Conservation (phyloP, 768 basidiomycete genomes). For the Royoungia palumana region DNA sequence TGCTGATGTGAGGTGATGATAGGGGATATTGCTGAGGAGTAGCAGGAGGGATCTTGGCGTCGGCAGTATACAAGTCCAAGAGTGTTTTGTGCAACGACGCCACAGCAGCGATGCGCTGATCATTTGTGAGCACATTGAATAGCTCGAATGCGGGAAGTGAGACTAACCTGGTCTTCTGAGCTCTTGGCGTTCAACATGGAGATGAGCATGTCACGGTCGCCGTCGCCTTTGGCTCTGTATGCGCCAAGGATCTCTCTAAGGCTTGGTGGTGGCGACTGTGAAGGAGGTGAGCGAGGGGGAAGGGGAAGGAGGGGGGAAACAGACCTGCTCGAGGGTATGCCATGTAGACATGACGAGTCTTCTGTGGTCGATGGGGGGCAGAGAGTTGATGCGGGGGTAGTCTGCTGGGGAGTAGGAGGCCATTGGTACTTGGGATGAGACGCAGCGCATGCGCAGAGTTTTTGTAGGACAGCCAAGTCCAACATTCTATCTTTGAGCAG, state of each 20-base stretch:
- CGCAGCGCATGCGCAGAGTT: constrained; percentile 24
- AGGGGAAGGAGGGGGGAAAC: neutral
- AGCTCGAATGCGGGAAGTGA: constrained; percentile 3
- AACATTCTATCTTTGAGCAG: constrained; percentile 46
- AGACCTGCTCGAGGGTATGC: constrained; percentile 47
- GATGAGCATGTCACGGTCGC: constrained; percentile 88
- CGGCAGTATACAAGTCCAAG: constrained; percentile 50
- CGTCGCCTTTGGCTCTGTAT: constrained; percentile 82
- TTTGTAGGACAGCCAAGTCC: constrained; percentile 45
- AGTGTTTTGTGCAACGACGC: constrained; percentile 69
- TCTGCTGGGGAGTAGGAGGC: constrained; percentile 19
- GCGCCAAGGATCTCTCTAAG: constrained; percentile 85
- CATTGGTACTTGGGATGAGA: constrained; percentile 25
- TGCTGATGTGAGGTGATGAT: constrained; percentile 33
- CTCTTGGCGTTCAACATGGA: constrained; percentile 90
- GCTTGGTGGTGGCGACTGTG: constrained; percentile 71
- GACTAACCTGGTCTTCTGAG: constrained; percentile 84
- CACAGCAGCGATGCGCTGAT: constrained; percentile 66
- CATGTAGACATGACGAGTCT: constrained; percentile 43
- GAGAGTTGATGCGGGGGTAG: constrained; percentile 13
- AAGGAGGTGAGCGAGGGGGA: neutral
- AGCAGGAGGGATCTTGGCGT: constrained; percentile 31
- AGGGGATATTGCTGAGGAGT: constrained; percentile 34
- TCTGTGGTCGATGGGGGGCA: constrained; percentile 22
- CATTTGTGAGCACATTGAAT: constrained; percentile 4